Percentiles rank a stretch among this genome's conserved stretches.
phyloP scores from a whole-genome alignment of 352 stramenopile genomes.

The Pythium plurisporium region DNA sequence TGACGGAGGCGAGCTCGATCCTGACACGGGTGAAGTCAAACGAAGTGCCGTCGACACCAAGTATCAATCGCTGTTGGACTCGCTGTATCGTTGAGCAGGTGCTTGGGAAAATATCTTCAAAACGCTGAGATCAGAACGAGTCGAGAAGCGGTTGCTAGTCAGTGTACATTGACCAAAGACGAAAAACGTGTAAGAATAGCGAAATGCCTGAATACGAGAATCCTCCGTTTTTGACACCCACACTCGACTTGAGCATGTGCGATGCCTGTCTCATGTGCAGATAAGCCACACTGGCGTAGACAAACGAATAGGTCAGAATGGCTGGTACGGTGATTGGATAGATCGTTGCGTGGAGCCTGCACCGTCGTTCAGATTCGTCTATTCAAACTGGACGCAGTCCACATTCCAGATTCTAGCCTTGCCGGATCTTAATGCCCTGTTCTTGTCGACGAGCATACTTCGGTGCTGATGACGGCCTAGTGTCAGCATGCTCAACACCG shows the following conservation, averaged over 20 bases:
- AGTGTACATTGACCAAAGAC: too few relatives aligned
- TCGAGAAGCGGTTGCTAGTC: neutral
- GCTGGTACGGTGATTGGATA: too few relatives aligned
- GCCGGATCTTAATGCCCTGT: slow-evolving; percentile 80
- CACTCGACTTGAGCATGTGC: neutral
- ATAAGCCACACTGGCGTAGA: too few relatives aligned
- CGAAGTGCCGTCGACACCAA: slow-evolving; percentile 62
- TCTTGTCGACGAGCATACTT: slow-evolving; percentile 57
- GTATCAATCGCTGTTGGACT: slow-evolving; percentile 71
- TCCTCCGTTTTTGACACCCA: neutral
- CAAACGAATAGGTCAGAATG: too few relatives aligned
- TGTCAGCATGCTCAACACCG: slow-evolving; percentile 72
- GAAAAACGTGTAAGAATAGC: too few relatives aligned
- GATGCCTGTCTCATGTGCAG: neutral
- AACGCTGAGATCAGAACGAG: neutral
- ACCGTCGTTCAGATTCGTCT: too few relatives aligned
- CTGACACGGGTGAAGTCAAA: slow-evolving; percentile 52
- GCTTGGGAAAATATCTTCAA: neutral
- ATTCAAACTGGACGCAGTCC: too few relatives aligned
- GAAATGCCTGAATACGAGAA: slow-evolving; percentile 14
- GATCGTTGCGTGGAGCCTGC: too few relatives aligned
- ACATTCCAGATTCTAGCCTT: slow-evolving; percentile 31
- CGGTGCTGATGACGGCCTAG: slow-evolving; percentile 23
- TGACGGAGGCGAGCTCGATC: slow-evolving; percentile 66
- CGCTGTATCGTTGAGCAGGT: slow-evolving; percentile 54